These are phyloP conservation scores for Plantago major DNA, from an alignment of 257 asterid genomes.

Conservation along the genomic window DNA sequence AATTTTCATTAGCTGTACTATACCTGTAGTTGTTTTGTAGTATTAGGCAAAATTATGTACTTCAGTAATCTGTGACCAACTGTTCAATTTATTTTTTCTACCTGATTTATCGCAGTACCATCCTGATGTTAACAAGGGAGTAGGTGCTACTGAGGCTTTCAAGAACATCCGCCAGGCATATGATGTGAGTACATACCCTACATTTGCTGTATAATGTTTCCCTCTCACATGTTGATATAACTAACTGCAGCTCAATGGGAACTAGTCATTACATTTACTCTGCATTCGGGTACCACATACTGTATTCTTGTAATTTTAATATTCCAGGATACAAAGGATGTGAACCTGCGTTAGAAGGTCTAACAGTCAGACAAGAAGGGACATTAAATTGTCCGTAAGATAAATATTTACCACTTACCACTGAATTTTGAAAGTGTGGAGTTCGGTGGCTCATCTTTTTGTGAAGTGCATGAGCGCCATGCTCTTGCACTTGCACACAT, in stretches of 20 bases:
- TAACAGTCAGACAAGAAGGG: neutral
- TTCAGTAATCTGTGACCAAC: neutral
- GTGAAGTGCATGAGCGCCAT: too few relatives aligned
- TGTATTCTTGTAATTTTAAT: neutral
- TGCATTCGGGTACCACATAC: neutral
- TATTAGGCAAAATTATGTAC: neutral
- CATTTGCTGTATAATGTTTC: conserved; percentile 1
- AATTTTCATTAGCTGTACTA: too few relatives aligned
- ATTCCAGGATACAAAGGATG: neutral
- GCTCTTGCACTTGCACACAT: too few relatives aligned
- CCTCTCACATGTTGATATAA: neutral
- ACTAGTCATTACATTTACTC: neutral
- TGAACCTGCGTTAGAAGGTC: too few relatives aligned
- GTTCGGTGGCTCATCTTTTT: too few relatives aligned
- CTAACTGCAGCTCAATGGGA: too few relatives aligned
- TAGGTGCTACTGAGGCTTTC: conserved; percentile 63
- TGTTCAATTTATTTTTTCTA: conserved; percentile 9
- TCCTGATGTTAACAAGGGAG: conserved; percentile 85
- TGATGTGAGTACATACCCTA: conserved; percentile 73
- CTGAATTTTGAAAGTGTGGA: too few relatives aligned
- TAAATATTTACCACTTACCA: neutral
- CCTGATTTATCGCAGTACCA: conserved; percentile 61
- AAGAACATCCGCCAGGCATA: conserved; percentile 78
- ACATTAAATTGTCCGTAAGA: neutral
- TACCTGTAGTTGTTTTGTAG: too few relatives aligned